A percentile compares a stretch with the other conserved stretches of the same genome.
These are phyloP conservation scores for Candolleomyces aberdarensis DNA, from an alignment of 768 basidiomycete species.

Conservation along the genomic window DNA sequence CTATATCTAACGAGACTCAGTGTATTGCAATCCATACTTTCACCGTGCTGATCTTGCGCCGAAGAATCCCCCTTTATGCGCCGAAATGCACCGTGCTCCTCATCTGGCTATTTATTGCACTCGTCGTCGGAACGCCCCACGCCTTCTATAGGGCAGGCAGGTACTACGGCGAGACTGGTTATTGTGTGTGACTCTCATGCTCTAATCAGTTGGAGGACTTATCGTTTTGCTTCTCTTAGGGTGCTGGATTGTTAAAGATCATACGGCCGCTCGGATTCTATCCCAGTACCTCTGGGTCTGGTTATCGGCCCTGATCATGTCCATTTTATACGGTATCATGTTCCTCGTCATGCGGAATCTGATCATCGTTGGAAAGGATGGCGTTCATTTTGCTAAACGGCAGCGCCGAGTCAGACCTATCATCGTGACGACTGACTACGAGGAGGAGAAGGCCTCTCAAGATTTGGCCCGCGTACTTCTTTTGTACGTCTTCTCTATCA, in stretches of 20 bases:
- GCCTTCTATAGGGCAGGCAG: conserved; percentile 27
- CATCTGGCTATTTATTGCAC: conserved; percentile 38
- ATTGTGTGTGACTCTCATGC: conserved; percentile 27
- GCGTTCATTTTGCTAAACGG: conserved; percentile 12
- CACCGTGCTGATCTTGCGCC: conserved; percentile 41
- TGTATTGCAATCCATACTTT: conserved; percentile 51
- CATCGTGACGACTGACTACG: conserved; percentile 13
- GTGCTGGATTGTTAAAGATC: conserved; percentile 47
- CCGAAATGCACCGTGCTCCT: conserved; percentile 29
- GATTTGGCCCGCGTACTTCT: conserved; percentile 42
- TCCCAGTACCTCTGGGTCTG: conserved; percentile 56
- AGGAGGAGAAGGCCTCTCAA: conserved; percentile 22
- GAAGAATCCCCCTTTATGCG: conserved; percentile 27
- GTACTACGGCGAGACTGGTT: conserved; percentile 43
- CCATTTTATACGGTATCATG: conserved; percentile 43
- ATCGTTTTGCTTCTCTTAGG: conserved; percentile 24
- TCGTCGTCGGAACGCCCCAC: conserved; percentile 38
- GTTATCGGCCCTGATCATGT: conserved; percentile 39
- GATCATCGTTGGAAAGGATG: conserved; percentile 24
- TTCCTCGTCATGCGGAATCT: conserved; percentile 40
- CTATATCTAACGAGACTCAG: conserved; percentile 13
- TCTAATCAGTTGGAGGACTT: background rate
- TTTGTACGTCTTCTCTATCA: conserved; percentile 33
- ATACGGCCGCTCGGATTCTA: conserved; percentile 35
- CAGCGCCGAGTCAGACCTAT: background rate